These are phyloP conservation scores for Termitomyces sp. DNA, from an alignment of 768 basidiomycete species.

Conservation along the genomic window DNA sequence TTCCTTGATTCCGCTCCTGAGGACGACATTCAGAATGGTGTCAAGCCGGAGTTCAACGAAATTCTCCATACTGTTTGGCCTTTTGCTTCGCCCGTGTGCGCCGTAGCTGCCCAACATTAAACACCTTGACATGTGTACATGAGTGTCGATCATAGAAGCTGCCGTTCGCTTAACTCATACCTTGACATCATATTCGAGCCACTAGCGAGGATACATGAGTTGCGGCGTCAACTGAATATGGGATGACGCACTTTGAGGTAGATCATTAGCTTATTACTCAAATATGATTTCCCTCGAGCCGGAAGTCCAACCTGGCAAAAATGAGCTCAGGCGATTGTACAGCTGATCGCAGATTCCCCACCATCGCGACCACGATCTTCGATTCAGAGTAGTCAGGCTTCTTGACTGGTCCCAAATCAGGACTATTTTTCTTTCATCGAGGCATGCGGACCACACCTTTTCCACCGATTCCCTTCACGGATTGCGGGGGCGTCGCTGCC, in stretches of 20 bases:
- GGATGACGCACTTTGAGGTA: conserved; percentile 73
- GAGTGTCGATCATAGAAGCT: background rate
- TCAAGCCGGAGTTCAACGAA: background rate
- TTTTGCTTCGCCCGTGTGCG: conserved; percentile 79
- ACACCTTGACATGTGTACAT: conserved; percentile 61
- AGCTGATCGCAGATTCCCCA: conserved; percentile 22
- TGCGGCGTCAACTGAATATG: background rate
- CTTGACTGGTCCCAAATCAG: conserved; percentile 49
- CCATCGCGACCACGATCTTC: conserved; percentile 98
- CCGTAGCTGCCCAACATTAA: conserved; percentile 95
- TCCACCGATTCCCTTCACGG: conserved; percentile 85
- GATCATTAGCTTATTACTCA: conserved; percentile 96
- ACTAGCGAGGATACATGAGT: conserved; percentile 42
- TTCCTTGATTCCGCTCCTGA: conserved; percentile 77
- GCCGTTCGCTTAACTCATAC: conserved; percentile 28
- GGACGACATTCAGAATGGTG: conserved; percentile 2
- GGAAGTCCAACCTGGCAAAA: conserved; percentile 80
- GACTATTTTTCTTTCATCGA: background rate
- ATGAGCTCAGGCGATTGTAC: background rate
- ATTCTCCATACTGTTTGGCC: conserved; percentile 57
- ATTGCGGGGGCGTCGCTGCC: conserved; percentile 72
- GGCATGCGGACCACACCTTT: conserved; percentile 51
- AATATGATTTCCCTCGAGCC: conserved; percentile 97
- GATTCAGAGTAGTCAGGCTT: conserved; percentile 99
- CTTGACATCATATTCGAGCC: conserved; percentile 98